Evolutionary conservation across 495 filamentous ascomycete species (phyloP).

Genomic region (Trichoderma gamsii): DNA sequence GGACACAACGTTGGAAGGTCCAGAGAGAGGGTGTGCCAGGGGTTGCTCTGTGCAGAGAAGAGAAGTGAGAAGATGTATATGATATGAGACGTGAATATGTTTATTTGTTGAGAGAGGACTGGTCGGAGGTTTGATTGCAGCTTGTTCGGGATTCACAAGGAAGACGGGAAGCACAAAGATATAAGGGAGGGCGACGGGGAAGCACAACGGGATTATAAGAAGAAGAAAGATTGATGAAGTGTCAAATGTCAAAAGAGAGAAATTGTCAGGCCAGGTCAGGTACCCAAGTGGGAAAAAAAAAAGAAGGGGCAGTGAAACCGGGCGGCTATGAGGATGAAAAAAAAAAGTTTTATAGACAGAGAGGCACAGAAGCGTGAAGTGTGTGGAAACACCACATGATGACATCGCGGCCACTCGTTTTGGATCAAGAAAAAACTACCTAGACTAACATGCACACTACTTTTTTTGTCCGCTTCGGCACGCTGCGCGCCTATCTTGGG

Average conservation of each 20-base stretch:
- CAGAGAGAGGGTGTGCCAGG: neutral
- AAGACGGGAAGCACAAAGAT: neutral
- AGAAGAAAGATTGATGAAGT: neutral
- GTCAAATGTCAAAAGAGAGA: neutral
- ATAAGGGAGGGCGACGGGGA: neutral
- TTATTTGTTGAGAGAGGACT: neutral
- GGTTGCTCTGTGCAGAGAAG: neutral
- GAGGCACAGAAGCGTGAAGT: neutral
- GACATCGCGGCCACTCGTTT: neutral
- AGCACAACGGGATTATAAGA: slow-evolving; percentile 1
- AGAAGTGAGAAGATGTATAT: neutral
- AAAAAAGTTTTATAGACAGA: neutral
- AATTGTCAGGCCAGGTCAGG: neutral
- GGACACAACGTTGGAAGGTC: neutral
- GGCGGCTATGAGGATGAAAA: neutral
- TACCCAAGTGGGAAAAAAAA: neutral
- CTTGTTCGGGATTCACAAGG: neutral
- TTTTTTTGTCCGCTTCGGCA: neutral
- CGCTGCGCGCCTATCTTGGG: neutral
- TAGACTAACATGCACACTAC: too few relatives aligned
- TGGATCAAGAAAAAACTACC: neutral
- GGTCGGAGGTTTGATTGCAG: neutral
- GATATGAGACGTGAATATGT: neutral
- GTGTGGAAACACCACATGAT: slow-evolving; percentile 8
- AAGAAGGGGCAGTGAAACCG: neutral